Evolutionary conservation across 441 rosid genomes (phyloP), one percentile per base, ranked within the genome.

Genomic region (Hura crepitans): DNA sequence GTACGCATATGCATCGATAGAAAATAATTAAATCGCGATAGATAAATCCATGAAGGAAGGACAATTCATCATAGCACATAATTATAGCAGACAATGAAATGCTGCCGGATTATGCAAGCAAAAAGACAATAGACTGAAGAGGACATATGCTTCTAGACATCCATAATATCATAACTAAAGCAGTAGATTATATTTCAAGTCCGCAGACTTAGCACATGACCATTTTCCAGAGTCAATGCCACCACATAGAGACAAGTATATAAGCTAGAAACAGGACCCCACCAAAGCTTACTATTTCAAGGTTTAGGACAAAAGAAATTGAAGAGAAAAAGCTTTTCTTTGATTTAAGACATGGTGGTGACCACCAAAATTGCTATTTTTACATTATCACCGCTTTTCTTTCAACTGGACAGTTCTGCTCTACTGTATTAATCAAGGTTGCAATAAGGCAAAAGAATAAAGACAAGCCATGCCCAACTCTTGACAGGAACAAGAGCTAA

Each of bases 401-500:
- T 74, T 68, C 70, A 39, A 66, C 47, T 17, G 56, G 62, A 56
- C 57, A 22, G 66, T 42, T 57, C 39, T 49, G 60, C 28, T 37
- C 66, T 28, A 22, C 61, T 57, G 23, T 33, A n/a, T 53, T 67
- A 55, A n/a, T 12, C 45, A 2, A 68, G 51, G 31, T 57, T 14
- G 30, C 37, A 62, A 33, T 23, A 50, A 23, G 65, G 73, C 69
- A 49, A 64, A 57, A 56, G 47, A 45, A 47, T 25, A 62, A 62
- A 60, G 53, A 37, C 66, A 69, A 23, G n/a, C 56, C 54, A 61
- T 49, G 33, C 27, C 60, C 28, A 43, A 3, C 25, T 18, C 55
- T 67, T 69, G 73, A 31, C 51, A 56, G 70, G 60, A 35, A 56
- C 73, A 62, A 13, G 58, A 46, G 73, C 22, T 47, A 67, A 22